Evolutionary conservation across 495 filamentous ascomycete species (phyloP).

Genomic region (Xeromyces bisporus): DNA sequence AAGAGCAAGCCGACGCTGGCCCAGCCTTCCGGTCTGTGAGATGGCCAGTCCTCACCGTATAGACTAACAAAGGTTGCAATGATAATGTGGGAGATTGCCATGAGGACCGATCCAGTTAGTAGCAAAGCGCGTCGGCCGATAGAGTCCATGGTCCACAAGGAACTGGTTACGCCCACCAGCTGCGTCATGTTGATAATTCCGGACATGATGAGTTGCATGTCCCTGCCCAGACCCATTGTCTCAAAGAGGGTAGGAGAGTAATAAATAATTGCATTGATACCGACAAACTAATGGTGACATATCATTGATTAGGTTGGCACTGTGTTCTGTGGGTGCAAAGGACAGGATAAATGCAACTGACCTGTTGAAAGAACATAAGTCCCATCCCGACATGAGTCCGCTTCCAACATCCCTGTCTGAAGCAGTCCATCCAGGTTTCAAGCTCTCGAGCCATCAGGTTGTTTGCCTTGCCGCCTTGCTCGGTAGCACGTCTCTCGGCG

Average conservation of each 20-base stretch:
- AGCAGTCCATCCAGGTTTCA: slow-evolving; percentile 31
- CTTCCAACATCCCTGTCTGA: slow-evolving; percentile 34
- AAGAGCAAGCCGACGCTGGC: slow-evolving; percentile 28
- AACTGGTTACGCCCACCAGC: slow-evolving; percentile 29
- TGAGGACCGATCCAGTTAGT: slow-evolving; percentile 26
- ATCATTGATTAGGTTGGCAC: slow-evolving; percentile 1
- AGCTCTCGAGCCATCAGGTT: slow-evolving; percentile 24
- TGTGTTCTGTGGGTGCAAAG: background rate
- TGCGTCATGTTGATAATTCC: slow-evolving; percentile 41
- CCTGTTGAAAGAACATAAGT: slow-evolving; percentile 40
- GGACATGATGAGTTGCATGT: slow-evolving; percentile 41
- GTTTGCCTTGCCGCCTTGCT: slow-evolving; percentile 17
- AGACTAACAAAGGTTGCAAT: slow-evolving; percentile 32
- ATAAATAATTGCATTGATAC: slow-evolving; percentile 37
- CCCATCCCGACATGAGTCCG: slow-evolving; percentile 37
- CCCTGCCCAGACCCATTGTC: slow-evolving; percentile 38
- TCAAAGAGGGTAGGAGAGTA: slow-evolving; percentile 40
- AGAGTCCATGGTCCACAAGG: slow-evolving; percentile 33
- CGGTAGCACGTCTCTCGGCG: slow-evolving; percentile 26
- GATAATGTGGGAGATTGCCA: slow-evolving; percentile 34
- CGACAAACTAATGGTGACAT: slow-evolving; percentile 21
- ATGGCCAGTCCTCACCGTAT: slow-evolving; percentile 27
- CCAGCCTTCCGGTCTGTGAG: slow-evolving; percentile 31
- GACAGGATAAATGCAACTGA: slow-evolving; percentile 6
- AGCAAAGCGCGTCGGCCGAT: slow-evolving; percentile 31